These are phyloP conservation scores for Pichia thaimueangensis DNA, from an alignment of 805 yeast genomes.

Conservation along the genomic window DNA sequence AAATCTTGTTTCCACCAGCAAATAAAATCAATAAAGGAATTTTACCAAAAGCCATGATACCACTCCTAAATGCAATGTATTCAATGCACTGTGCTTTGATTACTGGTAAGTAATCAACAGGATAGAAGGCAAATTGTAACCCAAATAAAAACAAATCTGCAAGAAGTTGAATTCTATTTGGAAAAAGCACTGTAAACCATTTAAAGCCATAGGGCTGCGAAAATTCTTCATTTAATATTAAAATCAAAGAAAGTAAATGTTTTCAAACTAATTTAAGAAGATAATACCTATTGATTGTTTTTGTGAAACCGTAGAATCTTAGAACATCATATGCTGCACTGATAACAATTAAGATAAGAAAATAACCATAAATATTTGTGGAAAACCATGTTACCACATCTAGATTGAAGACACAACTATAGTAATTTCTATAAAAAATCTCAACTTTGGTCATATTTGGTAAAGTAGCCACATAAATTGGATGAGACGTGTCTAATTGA, in stretches of 20 bases:
- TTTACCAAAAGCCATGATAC: constrained; percentile 32
- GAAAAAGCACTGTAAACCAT: constrained; percentile 11
- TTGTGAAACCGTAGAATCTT: constrained; percentile 26
- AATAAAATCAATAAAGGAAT: constrained; percentile 38
- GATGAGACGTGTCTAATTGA: background rate
- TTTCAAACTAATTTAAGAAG: constrained; percentile 23
- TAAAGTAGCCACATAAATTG: background rate
- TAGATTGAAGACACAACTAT: background rate
- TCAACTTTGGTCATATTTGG: background rate
- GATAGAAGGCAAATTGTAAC: constrained; percentile 11
- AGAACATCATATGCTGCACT: constrained; percentile 30
- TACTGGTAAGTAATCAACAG: constrained; percentile 5
- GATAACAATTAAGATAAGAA: constrained; percentile 33
- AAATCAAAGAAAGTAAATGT: constrained; percentile 35
- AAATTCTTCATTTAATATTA: constrained; percentile 19
- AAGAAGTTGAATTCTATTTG: constrained; percentile 10
- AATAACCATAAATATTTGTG: constrained; percentile 32
- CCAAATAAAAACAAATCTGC: constrained; percentile 7
- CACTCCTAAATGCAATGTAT: constrained; percentile 21
- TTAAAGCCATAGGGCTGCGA: constrained; percentile 15
- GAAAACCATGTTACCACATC: constrained; percentile 23
- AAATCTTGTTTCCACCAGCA: constrained; percentile 42
- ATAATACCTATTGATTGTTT: constrained; percentile 15
- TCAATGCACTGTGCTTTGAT: constrained; percentile 27
- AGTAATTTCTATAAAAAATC: constrained; percentile 14